Conservation (phyloP, 202 grass and related monocot genomes). For the Cymbopogon flexuosus region DNA sequence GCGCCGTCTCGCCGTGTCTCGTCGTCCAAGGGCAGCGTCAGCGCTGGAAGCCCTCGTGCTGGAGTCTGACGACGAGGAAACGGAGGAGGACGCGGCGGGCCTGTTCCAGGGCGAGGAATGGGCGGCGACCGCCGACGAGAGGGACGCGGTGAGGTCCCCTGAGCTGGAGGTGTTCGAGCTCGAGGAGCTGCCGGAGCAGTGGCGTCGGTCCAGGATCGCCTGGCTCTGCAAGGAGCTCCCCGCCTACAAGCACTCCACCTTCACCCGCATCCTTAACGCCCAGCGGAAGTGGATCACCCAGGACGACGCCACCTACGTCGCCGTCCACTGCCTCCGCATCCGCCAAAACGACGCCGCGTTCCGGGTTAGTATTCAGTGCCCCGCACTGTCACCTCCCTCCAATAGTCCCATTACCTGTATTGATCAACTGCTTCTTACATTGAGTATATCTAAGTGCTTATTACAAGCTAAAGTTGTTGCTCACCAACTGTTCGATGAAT, state of each 20-base stretch:
- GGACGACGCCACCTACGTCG: constrained; percentile 82
- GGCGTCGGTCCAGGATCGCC: constrained; percentile 83
- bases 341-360: constrained; percentile 86
- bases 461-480: not conserved
- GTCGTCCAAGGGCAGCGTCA: constrained; percentile 17
- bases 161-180: constrained; percentile 68
- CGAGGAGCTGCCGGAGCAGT: constrained; percentile 89
- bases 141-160: constrained; percentile 56
- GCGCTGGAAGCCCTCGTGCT: constrained; percentile 28
- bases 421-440: not conserved
- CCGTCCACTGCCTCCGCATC: constrained; percentile 78
- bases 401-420: constrained; percentile 17
- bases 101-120: constrained; percentile 43
- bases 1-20: constrained; percentile 21
- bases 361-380: constrained; percentile 45
- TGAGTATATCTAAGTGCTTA: not conserved
- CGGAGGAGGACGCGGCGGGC: constrained; percentile 1
- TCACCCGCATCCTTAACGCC: constrained; percentile 89
- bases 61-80: constrained; percentile 27
- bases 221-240: constrained; percentile 99
- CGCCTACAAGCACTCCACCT: constrained; percentile 83
- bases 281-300: constrained; percentile 90
- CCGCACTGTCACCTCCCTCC: not conserved
- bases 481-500: constrained; percentile 28
- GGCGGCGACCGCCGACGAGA: constrained; percentile 39